Conservation (phyloP, 116 monocot genomes). For the Posidonia oceanica region DNA sequence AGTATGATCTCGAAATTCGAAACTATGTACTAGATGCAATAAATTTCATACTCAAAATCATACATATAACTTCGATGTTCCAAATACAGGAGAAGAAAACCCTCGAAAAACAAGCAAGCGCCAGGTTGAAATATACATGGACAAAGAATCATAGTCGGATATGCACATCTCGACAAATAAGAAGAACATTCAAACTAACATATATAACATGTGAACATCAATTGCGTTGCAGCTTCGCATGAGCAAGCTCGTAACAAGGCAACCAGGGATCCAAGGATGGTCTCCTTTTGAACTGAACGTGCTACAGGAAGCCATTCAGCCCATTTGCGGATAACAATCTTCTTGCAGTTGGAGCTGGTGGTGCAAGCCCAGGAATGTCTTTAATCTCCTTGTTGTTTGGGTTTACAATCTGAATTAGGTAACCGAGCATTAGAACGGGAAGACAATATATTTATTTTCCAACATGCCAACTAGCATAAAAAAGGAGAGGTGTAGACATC, state of each 20-base stretch:
- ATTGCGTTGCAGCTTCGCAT: neutral
- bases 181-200: neutral
- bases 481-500: too few relatives aligned
- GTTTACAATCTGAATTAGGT: conserved; percentile 55
- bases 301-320: conserved; percentile 7
- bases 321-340: conserved; percentile 33
- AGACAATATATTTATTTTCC: neutral
- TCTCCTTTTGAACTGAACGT: neutral
- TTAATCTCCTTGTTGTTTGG: conserved; percentile 71
- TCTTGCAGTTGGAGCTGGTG: conserved; percentile 60
- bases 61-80: neutral
- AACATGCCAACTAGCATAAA: neutral
- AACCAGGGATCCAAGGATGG: neutral
- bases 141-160: conserved; percentile 9
- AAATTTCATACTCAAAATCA: neutral
- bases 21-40: neutral
- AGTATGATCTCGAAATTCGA: too few relatives aligned
- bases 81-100: neutral
- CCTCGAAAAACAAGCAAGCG: neutral
- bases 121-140: neutral
- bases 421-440: neutral
- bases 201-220: neutral
- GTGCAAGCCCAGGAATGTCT: conserved; percentile 83
- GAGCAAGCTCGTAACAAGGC: neutral
- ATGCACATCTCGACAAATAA: conserved; percentile 7